A percentile compares a stretch with the other conserved stretches of the same genome.
These are phyloP conservation scores for Neurospora sp. DNA, from an alignment of 495 filamentous ascomycete genomes.

Conservation along the genomic window DNA sequence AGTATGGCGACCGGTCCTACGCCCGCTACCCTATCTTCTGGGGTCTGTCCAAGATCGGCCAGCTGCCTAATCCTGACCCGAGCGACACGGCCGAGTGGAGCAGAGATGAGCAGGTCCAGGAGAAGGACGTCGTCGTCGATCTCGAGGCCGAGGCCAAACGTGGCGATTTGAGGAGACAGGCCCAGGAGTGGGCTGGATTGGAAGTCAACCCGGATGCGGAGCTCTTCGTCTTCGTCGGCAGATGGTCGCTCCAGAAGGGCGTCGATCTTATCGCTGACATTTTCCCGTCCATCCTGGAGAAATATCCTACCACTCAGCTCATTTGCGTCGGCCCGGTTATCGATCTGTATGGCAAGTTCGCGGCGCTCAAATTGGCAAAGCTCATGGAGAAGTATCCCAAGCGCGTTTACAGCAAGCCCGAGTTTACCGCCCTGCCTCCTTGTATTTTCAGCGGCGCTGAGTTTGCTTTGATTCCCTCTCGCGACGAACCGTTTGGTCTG, in stretches of 20 bases:
- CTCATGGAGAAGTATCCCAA: slow-evolving; percentile 62
- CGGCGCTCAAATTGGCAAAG: slow-evolving; percentile 55
- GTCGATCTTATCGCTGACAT: slow-evolving; percentile 68
- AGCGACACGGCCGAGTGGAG: slow-evolving; percentile 59
- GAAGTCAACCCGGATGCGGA: slow-evolving; percentile 54
- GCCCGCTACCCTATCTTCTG: slow-evolving; percentile 70
- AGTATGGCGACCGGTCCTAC: slow-evolving; percentile 64
- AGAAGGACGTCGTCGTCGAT: slow-evolving; percentile 45
- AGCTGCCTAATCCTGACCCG: slow-evolving; percentile 64
- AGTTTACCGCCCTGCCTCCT: slow-evolving; percentile 61
- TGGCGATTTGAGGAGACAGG: slow-evolving; percentile 48
- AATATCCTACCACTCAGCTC: slow-evolving; percentile 50
- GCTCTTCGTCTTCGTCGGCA: slow-evolving; percentile 64
- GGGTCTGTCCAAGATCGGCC: slow-evolving; percentile 59
- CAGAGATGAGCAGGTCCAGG: slow-evolving; percentile 26
- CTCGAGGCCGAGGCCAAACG: slow-evolving; percentile 42
- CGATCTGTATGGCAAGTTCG: slow-evolving; percentile 67
- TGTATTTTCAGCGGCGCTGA: slow-evolving; percentile 68
- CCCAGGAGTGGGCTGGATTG: slow-evolving; percentile 65
- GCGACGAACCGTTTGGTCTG: slow-evolving; percentile 70
- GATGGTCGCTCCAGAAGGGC: slow-evolving; percentile 73
- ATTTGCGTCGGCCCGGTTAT: slow-evolving; percentile 64
- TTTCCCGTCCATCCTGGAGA: slow-evolving; percentile 55
- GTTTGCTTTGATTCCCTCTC: slow-evolving; percentile 65
- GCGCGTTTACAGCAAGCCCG: slow-evolving; percentile 59